Conservation (phyloP, 768 basidiomycete genomes). For the Porpolomopsis calyptriformis region DNA sequence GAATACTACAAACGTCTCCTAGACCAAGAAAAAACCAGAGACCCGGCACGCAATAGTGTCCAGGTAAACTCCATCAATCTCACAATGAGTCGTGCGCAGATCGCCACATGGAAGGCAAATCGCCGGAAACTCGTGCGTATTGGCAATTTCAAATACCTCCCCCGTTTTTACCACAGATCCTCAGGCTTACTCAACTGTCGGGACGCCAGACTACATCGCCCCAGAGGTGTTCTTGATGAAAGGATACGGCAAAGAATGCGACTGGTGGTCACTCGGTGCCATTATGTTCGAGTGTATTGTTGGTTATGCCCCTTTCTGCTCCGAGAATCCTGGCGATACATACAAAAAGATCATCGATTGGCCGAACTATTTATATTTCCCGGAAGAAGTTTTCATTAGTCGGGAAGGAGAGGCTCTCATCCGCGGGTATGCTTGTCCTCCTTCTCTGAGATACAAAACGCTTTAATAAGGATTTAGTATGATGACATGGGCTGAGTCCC, state of each 20-base stretch:
- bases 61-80: constrained; percentile 96
- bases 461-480: constrained; percentile 35
- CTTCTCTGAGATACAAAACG: background rate
- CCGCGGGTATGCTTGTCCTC: constrained; percentile 42
- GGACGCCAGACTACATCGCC: constrained; percentile 93
- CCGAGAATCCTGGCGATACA: constrained; percentile 90
- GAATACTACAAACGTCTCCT: constrained; percentile 87
- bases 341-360: constrained; percentile 98
- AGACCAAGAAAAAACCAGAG: constrained; percentile 28
- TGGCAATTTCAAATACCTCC: background rate
- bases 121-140: constrained; percentile 74
- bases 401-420: constrained; percentile 86
- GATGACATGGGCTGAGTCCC: constrained; percentile 72
- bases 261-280: constrained; percentile 98
- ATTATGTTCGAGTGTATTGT: constrained; percentile 98
- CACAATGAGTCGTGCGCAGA: constrained; percentile 90
- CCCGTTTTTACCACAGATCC: background rate
- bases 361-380: constrained; percentile 77
- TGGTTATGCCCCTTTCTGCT: constrained; percentile 95
- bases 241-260: constrained; percentile 95
- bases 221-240: constrained; percentile 94
- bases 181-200: constrained; percentile 95
- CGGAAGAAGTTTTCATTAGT: constrained; percentile 89
- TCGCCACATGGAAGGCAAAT: constrained; percentile 99
- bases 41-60: constrained; percentile 76